Evolutionary conservation across 495 filamentous ascomycete species (phyloP).

Genomic region (Bombardia bombarda): DNA sequence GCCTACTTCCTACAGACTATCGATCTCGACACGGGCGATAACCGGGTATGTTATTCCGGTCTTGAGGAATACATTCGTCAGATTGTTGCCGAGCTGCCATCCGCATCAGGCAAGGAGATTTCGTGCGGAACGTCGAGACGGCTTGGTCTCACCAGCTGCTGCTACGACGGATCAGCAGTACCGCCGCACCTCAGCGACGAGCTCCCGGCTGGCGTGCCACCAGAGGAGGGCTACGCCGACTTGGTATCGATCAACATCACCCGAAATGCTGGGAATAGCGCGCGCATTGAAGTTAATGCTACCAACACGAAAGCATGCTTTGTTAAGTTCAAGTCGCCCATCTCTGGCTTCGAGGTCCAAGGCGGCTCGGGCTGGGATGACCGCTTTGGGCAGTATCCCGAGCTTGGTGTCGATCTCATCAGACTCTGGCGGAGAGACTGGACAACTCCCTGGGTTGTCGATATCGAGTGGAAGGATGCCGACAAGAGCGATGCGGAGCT

Average conservation of each 20-base stretch:
- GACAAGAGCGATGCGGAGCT: slow-evolving; percentile 5
- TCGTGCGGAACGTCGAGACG: slow-evolving; percentile 30
- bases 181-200: slow-evolving; percentile 50
- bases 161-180: slow-evolving; percentile 53
- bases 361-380: slow-evolving; percentile 44
- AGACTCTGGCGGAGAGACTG: slow-evolving; percentile 56
- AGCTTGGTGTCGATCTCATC: slow-evolving; percentile 29
- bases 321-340: slow-evolving; percentile 20
- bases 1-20: slow-evolving; percentile 78
- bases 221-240: slow-evolving; percentile 7
- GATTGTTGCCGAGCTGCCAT: slow-evolving; percentile 62
- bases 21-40: slow-evolving; percentile 64
- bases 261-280: slow-evolving; percentile 11
- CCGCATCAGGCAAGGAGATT: slow-evolving; percentile 53
- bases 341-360: slow-evolving; percentile 18
- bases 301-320: slow-evolving; percentile 28
- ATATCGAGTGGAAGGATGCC: slow-evolving; percentile 55
- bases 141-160: slow-evolving; percentile 52
- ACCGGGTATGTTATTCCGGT: slow-evolving; percentile 61
- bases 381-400: slow-evolving; percentile 65
- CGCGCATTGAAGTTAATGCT: slow-evolving; percentile 17
- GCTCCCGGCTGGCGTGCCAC: slow-evolving; percentile 4
- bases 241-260: slow-evolving; percentile 21
- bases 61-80: slow-evolving; percentile 61
- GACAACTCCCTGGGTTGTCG: slow-evolving; percentile 66